Base-by-base conservation (phyloP, 2,329 filamentous ascomycete genomes). In the Colletotrichum viniferum region DNA sequence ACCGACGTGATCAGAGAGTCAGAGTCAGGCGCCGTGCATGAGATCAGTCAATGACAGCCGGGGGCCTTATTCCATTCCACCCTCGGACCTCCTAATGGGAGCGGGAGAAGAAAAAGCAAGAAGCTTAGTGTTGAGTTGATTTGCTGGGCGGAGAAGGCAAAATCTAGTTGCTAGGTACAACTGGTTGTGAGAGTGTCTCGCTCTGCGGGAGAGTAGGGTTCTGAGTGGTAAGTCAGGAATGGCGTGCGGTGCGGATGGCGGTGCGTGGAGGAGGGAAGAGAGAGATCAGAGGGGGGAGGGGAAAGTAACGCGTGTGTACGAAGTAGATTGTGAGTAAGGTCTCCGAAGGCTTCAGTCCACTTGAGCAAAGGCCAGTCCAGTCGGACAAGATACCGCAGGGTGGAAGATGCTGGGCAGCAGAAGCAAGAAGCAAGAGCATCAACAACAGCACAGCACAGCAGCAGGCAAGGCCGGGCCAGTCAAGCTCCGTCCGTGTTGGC, bases 131-230 rank as follows among this genome's bases (percentile, higher is more conserved):
- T 52, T 73, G 73, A 48, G 69, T 38, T 62, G 38, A 63, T 56
- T 68, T 65, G 43, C 67, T 64, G 55, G 73, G 69, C 58, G 73
- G 69, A 75, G 69, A 73, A 68, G 73, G 34, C 34, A 74, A 73
- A 73, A 26, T 75, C 63, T 73, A 75, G 73, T 75, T 75, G 73
- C 73, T 75, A 68, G 73, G 73, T 75, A 75, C 73, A 69, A 73
- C 69, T 55, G 69, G 55, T 32, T 28, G 38, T 48, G 60, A 21
- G 43, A 12, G 71, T 36, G 66, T 64, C 52, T 69, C 30, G 52
- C 32, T 38, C 14, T 48, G 52, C 24, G 43, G 43, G 43, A 52
- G 43, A 21, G 43, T 21, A 43, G 32, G 36, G 66, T 36, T 63
- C 21, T 26, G 30, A 61, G 30, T 24, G 30, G 60, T 55, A 69